Conservation (phyloP, 1,284 basidiomycete genomes). For the Rhodotorula glutinis region DNA sequence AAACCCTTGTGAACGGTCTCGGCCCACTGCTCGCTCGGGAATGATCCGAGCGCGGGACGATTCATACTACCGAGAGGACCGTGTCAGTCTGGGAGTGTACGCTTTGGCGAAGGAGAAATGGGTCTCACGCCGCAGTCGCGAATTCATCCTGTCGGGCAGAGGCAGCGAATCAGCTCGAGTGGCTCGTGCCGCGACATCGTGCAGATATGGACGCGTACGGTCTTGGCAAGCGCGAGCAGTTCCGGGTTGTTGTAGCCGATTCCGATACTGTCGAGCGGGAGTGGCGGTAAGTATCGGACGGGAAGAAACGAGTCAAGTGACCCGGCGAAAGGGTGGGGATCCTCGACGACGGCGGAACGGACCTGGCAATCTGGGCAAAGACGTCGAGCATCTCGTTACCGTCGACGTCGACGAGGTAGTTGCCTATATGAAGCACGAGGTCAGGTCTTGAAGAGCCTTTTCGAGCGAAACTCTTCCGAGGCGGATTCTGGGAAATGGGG, state of each 20-base stretch:
- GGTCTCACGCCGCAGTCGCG: slow-evolving; percentile 45
- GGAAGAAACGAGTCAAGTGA: neutral
- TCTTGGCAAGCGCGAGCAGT: slow-evolving; percentile 50
- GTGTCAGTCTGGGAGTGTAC: no score
- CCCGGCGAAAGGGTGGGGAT: neutral
- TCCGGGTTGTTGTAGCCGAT: slow-evolving; percentile 55
- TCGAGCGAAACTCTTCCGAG: no score
- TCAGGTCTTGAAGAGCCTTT: no score
- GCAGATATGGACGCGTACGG: slow-evolving; percentile 35
- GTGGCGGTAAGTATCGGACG: neutral
- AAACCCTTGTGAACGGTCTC: slow-evolving; percentile 53
- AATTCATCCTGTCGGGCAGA: slow-evolving; percentile 47
- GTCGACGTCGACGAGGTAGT: slow-evolving; percentile 57
- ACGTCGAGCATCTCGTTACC: slow-evolving; percentile 57
- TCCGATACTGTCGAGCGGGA: slow-evolving; percentile 48
- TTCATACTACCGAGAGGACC: slow-evolving; percentile 3
- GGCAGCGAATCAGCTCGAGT: neutral
- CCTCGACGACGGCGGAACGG: neutral
- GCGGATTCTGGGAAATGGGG: no score
- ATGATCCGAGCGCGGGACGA: slow-evolving; percentile 55
- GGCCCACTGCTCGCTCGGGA: slow-evolving; percentile 54
- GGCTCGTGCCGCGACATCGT: no score
- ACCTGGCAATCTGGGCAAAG: slow-evolving; percentile 53
- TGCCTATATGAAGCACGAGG: slow-evolving; percentile 46
- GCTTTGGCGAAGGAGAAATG: neutral